phyloP scores from a whole-genome alignment of 2,329 filamentous ascomycete species.

The Dendrostoma leiphaemia region DNA sequence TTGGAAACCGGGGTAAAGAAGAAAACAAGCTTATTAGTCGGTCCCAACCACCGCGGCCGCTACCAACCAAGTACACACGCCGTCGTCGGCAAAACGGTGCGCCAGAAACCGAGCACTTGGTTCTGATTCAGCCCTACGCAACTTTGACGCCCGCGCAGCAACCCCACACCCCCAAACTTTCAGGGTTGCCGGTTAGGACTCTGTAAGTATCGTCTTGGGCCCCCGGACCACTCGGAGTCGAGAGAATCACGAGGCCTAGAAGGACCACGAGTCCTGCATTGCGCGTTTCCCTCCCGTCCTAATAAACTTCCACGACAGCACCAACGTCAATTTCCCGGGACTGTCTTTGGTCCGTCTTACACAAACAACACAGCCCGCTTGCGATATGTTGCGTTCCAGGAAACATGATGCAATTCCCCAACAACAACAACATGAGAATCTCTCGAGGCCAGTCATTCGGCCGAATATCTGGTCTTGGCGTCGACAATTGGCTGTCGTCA shows the following conservation, averaged over 20 bases:
- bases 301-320: neutral
- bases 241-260: slow-evolving; percentile 16
- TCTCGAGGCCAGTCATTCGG: no score
- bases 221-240: slow-evolving; percentile 11
- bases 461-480: neutral
- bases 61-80: neutral
- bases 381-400: no score
- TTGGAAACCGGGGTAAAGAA: neutral
- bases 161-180: neutral
- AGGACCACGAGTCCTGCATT: slow-evolving; percentile 14
- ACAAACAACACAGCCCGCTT: no score
- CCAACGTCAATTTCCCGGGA: no score
- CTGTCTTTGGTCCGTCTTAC: no score
- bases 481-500: neutral
- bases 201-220: neutral
- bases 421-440: no score
- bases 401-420: no score
- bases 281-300: neutral
- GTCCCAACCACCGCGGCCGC: neutral
- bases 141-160: neutral
- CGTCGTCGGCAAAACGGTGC: neutral
- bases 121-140: slow-evolving; percentile 14
- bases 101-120: neutral
- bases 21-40: slow-evolving; percentile 5
- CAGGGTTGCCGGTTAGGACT: neutral